Evolutionary conservation across 2,329 filamentous ascomycete species (phyloP).

Genomic region (Helotiales sp.): DNA sequence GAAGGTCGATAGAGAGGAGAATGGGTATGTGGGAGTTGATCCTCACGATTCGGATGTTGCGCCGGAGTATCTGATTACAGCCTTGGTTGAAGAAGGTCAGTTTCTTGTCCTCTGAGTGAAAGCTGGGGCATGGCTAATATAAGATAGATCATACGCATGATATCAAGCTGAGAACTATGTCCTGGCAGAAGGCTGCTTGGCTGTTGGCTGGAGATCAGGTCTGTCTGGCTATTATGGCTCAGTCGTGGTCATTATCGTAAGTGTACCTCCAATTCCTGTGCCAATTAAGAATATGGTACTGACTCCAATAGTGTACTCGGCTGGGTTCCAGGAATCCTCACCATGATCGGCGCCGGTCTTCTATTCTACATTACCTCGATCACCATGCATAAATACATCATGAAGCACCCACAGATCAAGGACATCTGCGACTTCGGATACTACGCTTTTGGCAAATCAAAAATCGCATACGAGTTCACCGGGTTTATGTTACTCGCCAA

Average conservation of each 20-base stretch:
- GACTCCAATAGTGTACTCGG: constrained; percentile 39
- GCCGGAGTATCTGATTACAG: constrained; percentile 3
- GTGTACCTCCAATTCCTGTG: constrained; percentile 14
- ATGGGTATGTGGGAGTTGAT: background rate
- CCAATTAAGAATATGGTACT: background rate
- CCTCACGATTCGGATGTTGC: background rate
- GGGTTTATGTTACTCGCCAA: constrained; percentile 50
- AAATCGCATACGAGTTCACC: constrained; percentile 45
- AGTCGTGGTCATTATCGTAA: constrained; percentile 49
- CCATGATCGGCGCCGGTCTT: constrained; percentile 45
- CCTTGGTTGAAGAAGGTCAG: background rate
- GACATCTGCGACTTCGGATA: constrained; percentile 53
- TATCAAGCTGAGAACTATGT: constrained; percentile 53
- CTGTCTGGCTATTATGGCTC: constrained; percentile 52
- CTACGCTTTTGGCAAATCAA: constrained; percentile 44
- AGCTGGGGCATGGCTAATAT: background rate
- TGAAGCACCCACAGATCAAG: constrained; percentile 50
- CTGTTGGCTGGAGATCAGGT: constrained; percentile 49
- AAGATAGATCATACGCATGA: constrained; percentile 46
- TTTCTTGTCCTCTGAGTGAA: background rate
- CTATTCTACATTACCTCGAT: constrained; percentile 51
- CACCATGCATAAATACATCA: constrained; percentile 53
- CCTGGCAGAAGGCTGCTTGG: constrained; percentile 52
- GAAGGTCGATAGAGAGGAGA: background rate
- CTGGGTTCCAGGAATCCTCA: constrained; percentile 47